phyloP scores from a whole-genome alignment of 2,329 filamentous ascomycete species.

The Ophiocordyceps robertsii region DNA sequence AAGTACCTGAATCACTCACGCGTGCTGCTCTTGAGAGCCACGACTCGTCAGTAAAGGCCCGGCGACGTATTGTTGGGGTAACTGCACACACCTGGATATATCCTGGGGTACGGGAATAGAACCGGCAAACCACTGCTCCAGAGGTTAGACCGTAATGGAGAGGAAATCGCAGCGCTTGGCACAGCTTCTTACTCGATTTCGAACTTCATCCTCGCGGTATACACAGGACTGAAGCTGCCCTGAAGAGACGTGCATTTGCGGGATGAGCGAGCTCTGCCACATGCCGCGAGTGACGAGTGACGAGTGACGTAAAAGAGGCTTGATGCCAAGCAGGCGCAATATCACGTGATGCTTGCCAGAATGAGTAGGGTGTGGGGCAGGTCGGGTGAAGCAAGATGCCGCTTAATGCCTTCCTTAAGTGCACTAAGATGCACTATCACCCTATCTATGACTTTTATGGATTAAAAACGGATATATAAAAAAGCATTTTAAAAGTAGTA shows the following conservation, averaged over 20 bases:
- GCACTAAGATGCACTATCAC: too few species aligned
- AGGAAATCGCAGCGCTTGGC: neutral
- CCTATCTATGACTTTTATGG: too few species aligned
- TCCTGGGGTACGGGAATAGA: conserved; percentile 44
- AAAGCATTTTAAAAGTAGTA: too few species aligned
- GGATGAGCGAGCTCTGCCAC: neutral
- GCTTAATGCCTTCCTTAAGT: too few species aligned
- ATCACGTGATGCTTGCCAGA: neutral
- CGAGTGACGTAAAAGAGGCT: neutral
- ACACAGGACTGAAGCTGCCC: neutral
- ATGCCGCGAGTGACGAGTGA: neutral
- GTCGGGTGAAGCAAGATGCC: too few species aligned
- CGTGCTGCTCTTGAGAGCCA: conserved; percentile 34
- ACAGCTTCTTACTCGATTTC: conserved; percentile 30
- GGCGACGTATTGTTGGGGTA: neutral
- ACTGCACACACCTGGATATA: conserved; percentile 36
- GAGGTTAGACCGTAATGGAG: conserved; percentile 6
- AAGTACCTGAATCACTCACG: conserved; percentile 19
- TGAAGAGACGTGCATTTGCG: neutral
- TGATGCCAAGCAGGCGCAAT: neutral
- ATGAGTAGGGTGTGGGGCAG: neutral
- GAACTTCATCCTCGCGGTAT: conserved; percentile 30
- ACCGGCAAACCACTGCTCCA: conserved; percentile 38
- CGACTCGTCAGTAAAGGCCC: neutral
- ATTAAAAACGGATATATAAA: too few species aligned